Evolutionary conservation across 2,329 filamentous ascomycete genomes (phyloP).

Genomic region (Alternaria triticina): DNA sequence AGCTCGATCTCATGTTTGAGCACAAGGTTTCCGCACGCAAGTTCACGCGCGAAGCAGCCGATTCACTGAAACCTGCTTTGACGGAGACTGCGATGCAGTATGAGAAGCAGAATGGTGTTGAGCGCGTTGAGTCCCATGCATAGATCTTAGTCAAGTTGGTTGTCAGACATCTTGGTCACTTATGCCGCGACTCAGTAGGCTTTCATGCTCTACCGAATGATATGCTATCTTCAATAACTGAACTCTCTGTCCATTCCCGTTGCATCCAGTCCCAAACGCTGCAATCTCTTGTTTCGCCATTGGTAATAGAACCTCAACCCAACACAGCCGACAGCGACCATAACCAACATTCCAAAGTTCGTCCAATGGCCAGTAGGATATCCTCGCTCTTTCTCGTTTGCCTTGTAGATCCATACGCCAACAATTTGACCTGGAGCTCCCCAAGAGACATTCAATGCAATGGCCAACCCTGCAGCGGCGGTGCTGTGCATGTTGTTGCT

Average conservation of each 20-base stretch:
- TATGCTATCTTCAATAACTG: neutral
- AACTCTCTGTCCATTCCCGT: neutral
- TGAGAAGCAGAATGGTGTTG: slow-evolving; percentile 24
- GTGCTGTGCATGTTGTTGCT: slow-evolving; percentile 72
- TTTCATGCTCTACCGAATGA: neutral
- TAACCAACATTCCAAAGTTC: slow-evolving; percentile 10
- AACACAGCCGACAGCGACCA: slow-evolving; percentile 11
- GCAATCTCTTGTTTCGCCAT: slow-evolving; percentile 6
- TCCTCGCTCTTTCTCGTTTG: slow-evolving; percentile 63
- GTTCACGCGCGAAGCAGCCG: slow-evolving; percentile 28
- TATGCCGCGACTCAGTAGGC: neutral
- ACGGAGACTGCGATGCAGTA: slow-evolving; percentile 21
- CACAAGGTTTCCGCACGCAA: slow-evolving; percentile 32
- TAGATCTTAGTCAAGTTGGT: neutral
- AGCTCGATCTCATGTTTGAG: slow-evolving; percentile 31
- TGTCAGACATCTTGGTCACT: too few relatives aligned
- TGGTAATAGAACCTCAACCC: slow-evolving; percentile 12
- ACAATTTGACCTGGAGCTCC: slow-evolving; percentile 74
- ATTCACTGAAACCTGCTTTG: slow-evolving; percentile 24
- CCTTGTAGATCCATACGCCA: slow-evolving; percentile 76
- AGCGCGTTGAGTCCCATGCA: slow-evolving; percentile 24
- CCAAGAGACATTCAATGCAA: slow-evolving; percentile 72
- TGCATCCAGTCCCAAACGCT: neutral
- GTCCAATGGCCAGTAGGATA: slow-evolving; percentile 73
- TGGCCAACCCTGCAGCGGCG: slow-evolving; percentile 69